phyloP scores from a whole-genome alignment of 2,329 filamentous ascomycete species.

The Didymella keratinophila region DNA sequence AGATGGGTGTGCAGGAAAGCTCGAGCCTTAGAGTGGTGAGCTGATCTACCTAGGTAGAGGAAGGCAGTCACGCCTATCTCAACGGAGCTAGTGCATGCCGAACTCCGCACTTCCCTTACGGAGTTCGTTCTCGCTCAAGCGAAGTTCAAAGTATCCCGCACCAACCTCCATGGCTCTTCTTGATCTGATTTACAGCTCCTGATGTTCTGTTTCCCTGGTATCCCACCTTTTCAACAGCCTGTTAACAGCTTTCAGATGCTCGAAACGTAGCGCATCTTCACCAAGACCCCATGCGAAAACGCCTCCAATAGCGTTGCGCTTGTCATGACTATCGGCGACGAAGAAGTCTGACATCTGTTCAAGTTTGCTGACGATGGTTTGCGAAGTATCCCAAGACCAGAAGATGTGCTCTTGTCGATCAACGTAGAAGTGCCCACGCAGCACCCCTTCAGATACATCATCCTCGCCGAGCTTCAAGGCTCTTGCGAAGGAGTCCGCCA shows the following conservation, averaged over 20 bases:
- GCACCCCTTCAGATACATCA: constrained; percentile 63
- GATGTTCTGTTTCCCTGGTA: background rate
- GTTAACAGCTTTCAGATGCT: constrained; percentile 51
- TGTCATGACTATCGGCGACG: constrained; percentile 44
- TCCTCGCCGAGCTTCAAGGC: constrained; percentile 63
- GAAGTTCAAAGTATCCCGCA: background rate
- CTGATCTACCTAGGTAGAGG: too few species aligned
- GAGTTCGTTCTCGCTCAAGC: background rate
- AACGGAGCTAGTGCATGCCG: background rate
- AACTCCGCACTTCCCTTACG: constrained; percentile 2
- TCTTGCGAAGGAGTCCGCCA: constrained; percentile 65
- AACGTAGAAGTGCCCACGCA: constrained; percentile 66
- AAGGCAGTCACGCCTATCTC: background rate
- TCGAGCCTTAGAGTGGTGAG: background rate
- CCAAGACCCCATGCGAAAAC: constrained; percentile 79
- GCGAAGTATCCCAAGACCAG: constrained; percentile 76
- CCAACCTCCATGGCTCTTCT: background rate
- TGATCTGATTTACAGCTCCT: constrained; percentile 2
- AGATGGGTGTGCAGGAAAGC: background rate
- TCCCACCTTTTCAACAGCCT: constrained; percentile 7
- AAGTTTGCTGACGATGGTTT: constrained; percentile 69
- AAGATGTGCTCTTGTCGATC: constrained; percentile 67
- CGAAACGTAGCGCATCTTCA: constrained; percentile 61
- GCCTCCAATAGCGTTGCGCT: constrained; percentile 62
- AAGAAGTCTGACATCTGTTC: constrained; percentile 58